phyloP scores from a whole-genome alignment of 1,139 yeast species.

The Kurtzmaniella quercitrusa region DNA sequence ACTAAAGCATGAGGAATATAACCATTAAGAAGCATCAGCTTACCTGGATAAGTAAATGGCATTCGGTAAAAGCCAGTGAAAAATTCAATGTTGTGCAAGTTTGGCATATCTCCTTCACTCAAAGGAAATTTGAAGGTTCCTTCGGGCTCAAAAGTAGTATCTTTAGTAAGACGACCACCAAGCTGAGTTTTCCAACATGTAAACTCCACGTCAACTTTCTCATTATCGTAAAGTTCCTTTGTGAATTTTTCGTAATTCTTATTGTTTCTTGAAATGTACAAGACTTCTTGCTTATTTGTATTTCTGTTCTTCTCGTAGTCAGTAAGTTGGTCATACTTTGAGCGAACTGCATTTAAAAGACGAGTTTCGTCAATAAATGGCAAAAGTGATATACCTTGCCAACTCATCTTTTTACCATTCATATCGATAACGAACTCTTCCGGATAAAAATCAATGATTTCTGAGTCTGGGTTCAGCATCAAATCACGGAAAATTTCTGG shows the following conservation, averaged over 20 bases:
- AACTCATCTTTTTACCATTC: conserved; percentile 92
- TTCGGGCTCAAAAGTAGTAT: conserved; percentile 44
- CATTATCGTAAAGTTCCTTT: conserved; percentile 29
- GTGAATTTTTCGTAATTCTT: conserved; percentile 38
- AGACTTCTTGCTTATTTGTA: conserved; percentile 57
- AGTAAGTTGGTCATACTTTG: conserved; percentile 59
- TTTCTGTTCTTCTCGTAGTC: conserved; percentile 72
- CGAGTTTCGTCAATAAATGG: conserved; percentile 90
- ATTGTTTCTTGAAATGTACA: conserved; percentile 57
- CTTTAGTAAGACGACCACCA: conserved; percentile 58
- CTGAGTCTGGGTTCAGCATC: conserved; percentile 78
- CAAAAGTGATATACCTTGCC: conserved; percentile 91
- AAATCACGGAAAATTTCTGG: conserved; percentile 81
- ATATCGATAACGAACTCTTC: conserved; percentile 85
- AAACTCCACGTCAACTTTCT: conserved; percentile 33
- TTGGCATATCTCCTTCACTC: conserved; percentile 50
- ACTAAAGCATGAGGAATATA: conserved; percentile 60
- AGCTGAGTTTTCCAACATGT: conserved; percentile 52
- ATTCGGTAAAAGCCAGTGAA: conserved; percentile 57
- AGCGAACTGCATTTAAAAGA: conserved; percentile 61
- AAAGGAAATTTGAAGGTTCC: conserved; percentile 58
- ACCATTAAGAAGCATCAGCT: conserved; percentile 84
- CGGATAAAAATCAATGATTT: conserved; percentile 89
- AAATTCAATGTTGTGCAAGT: conserved; percentile 53
- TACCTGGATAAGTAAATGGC: conserved; percentile 52